These are phyloP conservation scores for Solanum appendiculatum DNA, from an alignment of 257 asterid genomes.

Conservation along the genomic window DNA sequence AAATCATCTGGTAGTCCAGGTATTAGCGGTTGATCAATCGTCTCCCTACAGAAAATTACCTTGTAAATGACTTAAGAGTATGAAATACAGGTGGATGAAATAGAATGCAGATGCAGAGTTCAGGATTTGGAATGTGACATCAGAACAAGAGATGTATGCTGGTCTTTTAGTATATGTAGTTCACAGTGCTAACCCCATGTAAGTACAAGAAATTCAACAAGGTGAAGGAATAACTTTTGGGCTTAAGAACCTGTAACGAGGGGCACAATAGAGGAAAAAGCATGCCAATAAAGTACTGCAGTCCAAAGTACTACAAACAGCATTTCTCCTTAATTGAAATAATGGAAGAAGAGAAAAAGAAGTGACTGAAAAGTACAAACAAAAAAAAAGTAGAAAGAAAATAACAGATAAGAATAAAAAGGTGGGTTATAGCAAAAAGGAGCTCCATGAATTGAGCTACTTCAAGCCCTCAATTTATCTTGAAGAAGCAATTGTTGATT, in stretches of 20 bases:
- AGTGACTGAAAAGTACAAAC: not conserved
- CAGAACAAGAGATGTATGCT: not conserved
- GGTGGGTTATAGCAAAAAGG: not conserved
- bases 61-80: not conserved
- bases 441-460: not conserved
- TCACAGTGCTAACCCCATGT: not conserved
- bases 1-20: constrained; percentile 1
- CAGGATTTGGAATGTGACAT: not conserved
- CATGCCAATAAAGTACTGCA: not conserved
- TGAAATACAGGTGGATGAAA: not conserved
- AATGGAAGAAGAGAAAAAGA: not conserved
- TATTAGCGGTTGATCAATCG: not conserved
- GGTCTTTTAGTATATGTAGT: not conserved
- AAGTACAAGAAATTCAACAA: not conserved
- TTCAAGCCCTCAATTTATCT: not conserved
- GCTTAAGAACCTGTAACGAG: not conserved
- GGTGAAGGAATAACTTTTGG: not conserved
- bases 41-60: not conserved
- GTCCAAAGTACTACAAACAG: not conserved
- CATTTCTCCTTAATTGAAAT: not conserved
- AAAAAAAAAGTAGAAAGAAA: not conserved
- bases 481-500: not conserved
- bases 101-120: not conserved
- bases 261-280: not conserved
- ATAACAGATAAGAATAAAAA: not conserved